Base-by-base conservation (phyloP, 495 filamentous ascomycete genomes). In the Penicillium simplicissimum region DNA sequence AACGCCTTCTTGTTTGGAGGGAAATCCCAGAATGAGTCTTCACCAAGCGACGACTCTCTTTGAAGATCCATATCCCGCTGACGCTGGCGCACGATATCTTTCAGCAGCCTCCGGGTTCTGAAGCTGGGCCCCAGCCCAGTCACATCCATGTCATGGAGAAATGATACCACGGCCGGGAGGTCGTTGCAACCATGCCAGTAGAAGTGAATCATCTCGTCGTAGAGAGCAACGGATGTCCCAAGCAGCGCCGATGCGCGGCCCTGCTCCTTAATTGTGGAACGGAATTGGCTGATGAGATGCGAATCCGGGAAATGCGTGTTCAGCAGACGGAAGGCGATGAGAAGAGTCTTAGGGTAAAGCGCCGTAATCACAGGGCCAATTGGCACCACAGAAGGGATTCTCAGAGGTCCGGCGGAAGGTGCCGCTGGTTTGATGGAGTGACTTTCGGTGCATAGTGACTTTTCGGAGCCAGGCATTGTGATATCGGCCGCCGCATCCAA, bases 121-220 rank as follows among this genome's bases (percentile, higher is more conserved):
- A 61, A 61, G 61, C 92, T 82, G 35, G 84, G 82, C 19, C 84
- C 83, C 25, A 94, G 71, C 8, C 90, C 91, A 1, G 79, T 84
- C 9, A 82, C 71, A 40, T 90, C 85, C 92, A 97, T 97, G 72
- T 97, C 91, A 43, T 78, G 73, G 8, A 96, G 74, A 4, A 92
- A 74, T 11, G 84, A 76, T 11, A 87, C 68, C 36, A 93, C 82
- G 10, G 79, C 82, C 10, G 74, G 65, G 1, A 90, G 74, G 65
- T 95, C 85, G 6, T 81, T 78, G 62, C 85, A 85, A 3, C 82
- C 80, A 35, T 72, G 73, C 87, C 90, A 93, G 59, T 85, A 75
- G 36, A 89, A 81, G 25, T 76, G 66, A 21, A 93, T 77, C 37
- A 93, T 74, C 49, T 89, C 84, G 70, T 94, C 91, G 73, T 91